Base-by-base conservation (phyloP, 2,329 filamentous ascomycete species). In the Gaeumannomyces tritici region DNA sequence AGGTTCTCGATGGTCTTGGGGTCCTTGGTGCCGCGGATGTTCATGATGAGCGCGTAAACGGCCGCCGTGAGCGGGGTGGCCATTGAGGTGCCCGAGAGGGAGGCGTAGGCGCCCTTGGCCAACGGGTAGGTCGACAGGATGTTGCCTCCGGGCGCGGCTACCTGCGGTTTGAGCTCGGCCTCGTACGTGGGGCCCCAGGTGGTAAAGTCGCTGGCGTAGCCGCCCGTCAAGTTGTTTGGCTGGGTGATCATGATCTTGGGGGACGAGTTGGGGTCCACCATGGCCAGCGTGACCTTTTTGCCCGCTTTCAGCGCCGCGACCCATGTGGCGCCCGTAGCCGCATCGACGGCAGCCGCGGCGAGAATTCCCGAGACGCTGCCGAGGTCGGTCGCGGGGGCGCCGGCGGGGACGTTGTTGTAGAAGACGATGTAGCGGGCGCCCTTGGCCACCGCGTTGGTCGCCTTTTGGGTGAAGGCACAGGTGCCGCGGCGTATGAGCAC, bases 391-490 rank as follows among this genome's bases (percentile, higher is more conserved):
- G 68, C 64, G 5, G 69, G 65, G 3, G 77, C 73, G 18, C 73
- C 75, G 8, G 67, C 65, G 5, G 70, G 71, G 65, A 82, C 84
- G 76, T 87, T 87, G 76, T 87, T 87, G 72, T 87, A 88, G 67
- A 86, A 75, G 66, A 89, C 72, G 62, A 89, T 72, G 65, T 87
- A 86, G 68, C 81, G 79, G 60, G 83, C 86, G 13, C 86, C 86
- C 59, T 77, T 77, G 8, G 75, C 77, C 2, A 74, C 79, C 5
- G 81, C 81, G 63, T 84, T 82, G 55, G 73, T 68, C 2, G 78
- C 79, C 74, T 88, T 87, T 15, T 76, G 67, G 2, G 75, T 74
- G 63, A 86, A 86, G 0, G 77, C 77, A 70, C 60, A 88, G 11
- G 73, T 79, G 59, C 85, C 85, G 28, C 84, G 80, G 58, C 82